Base-by-base conservation (phyloP, 768 basidiomycete genomes). In the Calocera cornea region DNA sequence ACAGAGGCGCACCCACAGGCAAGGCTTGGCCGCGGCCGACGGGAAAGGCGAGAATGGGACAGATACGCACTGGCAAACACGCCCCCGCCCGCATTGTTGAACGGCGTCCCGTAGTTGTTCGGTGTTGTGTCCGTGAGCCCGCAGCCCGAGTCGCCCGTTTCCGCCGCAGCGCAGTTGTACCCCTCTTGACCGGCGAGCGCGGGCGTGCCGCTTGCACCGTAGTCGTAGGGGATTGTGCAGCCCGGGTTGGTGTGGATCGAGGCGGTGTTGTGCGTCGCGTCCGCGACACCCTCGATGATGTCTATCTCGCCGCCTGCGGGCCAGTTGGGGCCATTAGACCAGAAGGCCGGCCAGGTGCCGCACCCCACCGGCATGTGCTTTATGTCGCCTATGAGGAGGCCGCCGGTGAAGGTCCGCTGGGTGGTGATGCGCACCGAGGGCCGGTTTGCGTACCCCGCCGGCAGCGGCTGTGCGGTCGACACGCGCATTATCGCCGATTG, bases 401-500 rank as follows among this genome's bases (percentile, higher is more conserved):
- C 44, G 8, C 84, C 84, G 36, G 83, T 88, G 72, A 84, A 88
- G 1, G 78, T 76, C 65, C 78, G 75, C 33, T 85, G 74, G 0
- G 87, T 85, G 63, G 84, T 86, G 71, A 97, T 88, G 70, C 94
- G 86, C 41, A 95, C 82, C 70, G 88, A 87, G 75, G 85, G 82
- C 68, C 94, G 84, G 66, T 82, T 87, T 41, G 83, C n/a, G 82
- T 72, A 34, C 94, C 87, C 19, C 77, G 82, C 11, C 84, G 81
- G 44, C 5, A 47, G 19, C 8, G 44, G 44, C 44, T 47, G 44
- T 2, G 92, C 95, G 5, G 90, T 94, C 74, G 95, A 92, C 29
- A 95, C 87, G 36, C 84, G 80, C 92, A 97, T 95, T 67, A 97
- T 77, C 19, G 88, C 90, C 76, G 92, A 84, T 24, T 90, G 90